Percentiles rank a stretch among this genome's conserved stretches.
These are phyloP conservation scores for Garcia nutans DNA, from an alignment of 345 rosid species.

Conservation along the genomic window DNA sequence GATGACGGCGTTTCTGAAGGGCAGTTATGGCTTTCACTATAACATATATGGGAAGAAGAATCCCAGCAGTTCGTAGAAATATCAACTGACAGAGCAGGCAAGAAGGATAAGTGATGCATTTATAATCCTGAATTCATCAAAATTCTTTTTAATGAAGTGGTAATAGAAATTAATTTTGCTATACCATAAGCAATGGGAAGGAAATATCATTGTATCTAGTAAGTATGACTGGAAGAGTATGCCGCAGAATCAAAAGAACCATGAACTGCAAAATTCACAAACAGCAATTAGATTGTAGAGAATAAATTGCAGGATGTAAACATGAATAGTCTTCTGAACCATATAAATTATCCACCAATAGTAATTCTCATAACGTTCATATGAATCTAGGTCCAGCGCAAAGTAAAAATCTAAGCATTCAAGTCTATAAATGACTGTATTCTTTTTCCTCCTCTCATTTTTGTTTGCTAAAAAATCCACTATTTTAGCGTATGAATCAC, in stretches of 20 bases:
- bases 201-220: constrained; percentile 42
- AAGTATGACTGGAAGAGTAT: constrained; percentile 66
- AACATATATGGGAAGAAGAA: constrained; percentile 70
- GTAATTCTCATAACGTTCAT: too few relatives aligned
- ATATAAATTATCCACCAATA: neutral
- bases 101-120: neutral
- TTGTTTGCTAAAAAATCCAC: too few relatives aligned
- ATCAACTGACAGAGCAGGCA: constrained; percentile 40
- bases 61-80: constrained; percentile 56
- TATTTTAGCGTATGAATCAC: too few relatives aligned
- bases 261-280: constrained; percentile 56
- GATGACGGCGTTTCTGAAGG: constrained; percentile 45
- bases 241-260: constrained; percentile 74
- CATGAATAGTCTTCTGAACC: neutral
- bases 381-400: neutral
- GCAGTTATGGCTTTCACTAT: constrained; percentile 48
- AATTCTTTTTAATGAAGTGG: neutral
- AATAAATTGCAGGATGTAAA: constrained; percentile 4
- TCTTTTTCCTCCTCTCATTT: too few relatives aligned
- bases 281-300: neutral
- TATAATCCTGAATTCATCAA: neutral
- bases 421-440: too few relatives aligned
- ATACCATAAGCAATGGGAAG: constrained; percentile 57
- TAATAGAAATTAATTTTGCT: neutral
- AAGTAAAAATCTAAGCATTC: too few relatives aligned